Percentiles rank a stretch among this genome's conserved stretches.
Conservation (phyloP, 768 basidiomycete species). For the Podaxis pistillaris region DNA sequence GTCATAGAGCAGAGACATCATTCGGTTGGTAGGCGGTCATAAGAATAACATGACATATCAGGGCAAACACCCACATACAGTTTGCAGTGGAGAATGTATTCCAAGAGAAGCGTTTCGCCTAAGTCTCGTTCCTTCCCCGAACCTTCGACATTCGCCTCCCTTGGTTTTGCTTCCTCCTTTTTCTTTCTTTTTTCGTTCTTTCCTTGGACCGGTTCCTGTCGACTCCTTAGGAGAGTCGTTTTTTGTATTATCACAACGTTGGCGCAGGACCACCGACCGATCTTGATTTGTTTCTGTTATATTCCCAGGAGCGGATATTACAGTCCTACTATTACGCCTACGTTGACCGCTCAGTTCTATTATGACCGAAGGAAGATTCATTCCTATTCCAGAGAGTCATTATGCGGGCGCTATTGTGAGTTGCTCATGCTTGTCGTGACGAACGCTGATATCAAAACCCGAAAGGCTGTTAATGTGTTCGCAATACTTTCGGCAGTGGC, state of each 20-base stretch:
- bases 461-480: conserved; percentile 49
- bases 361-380: conserved; percentile 23
- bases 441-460: neutral
- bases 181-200: conserved; percentile 21
- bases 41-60: conserved; percentile 1
- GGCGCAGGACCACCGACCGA: conserved; percentile 41
- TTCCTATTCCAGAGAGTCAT: conserved; percentile 29
- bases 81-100: neutral
- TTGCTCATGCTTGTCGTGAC: conserved; percentile 1
- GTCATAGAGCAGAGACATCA: neutral
- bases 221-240: conserved; percentile 26
- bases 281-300: conserved; percentile 19
- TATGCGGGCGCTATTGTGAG: conserved; percentile 40
- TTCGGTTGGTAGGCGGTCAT: conserved; percentile 1
- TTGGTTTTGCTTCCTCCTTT: conserved; percentile 16
- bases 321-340: neutral
- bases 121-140: conserved; percentile 7
- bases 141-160: conserved; percentile 10
- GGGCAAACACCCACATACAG: conserved; percentile 11
- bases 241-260: conserved; percentile 20
- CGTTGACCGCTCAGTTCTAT: neutral
- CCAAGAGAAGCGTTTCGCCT: neutral
- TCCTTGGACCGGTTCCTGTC: conserved; percentile 33
- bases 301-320: conserved; percentile 12
- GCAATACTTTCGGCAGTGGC: conserved; percentile 54